phyloP scores from a whole-genome alignment of 176 grass and related monocot species.

The Alopecurus myosuroides region DNA sequence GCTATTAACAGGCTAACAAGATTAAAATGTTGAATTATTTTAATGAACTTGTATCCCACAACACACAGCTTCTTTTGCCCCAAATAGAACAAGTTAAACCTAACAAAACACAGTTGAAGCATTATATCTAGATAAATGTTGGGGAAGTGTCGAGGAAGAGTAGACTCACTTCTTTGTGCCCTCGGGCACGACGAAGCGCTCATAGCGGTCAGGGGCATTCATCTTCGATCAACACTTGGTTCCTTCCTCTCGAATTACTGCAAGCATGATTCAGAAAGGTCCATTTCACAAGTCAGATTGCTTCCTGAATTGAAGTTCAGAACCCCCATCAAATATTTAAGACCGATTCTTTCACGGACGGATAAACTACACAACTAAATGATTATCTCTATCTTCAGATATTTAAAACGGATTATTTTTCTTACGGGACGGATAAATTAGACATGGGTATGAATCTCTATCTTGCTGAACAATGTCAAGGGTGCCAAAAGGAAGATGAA shows the following conservation, averaged over 20 bases:
- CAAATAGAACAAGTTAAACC: not conserved
- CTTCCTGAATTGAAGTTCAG: not conserved
- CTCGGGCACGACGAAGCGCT: slow-evolving; percentile 5
- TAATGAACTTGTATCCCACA: not conserved
- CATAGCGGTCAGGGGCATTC: slow-evolving; percentile 1
- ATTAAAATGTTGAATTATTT: not conserved
- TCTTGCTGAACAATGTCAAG: not conserved
- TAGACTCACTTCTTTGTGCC: slow-evolving; percentile 7
- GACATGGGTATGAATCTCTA: not conserved
- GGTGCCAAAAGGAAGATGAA: not conserved
- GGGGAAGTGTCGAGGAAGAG: not conserved
- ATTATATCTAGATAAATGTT: not conserved
- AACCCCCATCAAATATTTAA: not conserved
- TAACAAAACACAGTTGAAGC: not conserved
- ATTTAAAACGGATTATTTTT: not conserved
- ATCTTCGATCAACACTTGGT: not conserved
- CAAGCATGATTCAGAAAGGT: not conserved
- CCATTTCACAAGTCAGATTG: not conserved
- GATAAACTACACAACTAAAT: not conserved
- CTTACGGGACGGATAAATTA: not conserved
- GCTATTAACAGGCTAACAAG: not conserved
- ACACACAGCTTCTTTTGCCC: not conserved
- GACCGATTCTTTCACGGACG: not conserved
- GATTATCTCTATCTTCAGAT: not conserved
- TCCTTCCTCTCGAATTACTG: not conserved